Conservation (phyloP, 352 stramenopile species). For the Globisporangium rhizosaccharum region DNA sequence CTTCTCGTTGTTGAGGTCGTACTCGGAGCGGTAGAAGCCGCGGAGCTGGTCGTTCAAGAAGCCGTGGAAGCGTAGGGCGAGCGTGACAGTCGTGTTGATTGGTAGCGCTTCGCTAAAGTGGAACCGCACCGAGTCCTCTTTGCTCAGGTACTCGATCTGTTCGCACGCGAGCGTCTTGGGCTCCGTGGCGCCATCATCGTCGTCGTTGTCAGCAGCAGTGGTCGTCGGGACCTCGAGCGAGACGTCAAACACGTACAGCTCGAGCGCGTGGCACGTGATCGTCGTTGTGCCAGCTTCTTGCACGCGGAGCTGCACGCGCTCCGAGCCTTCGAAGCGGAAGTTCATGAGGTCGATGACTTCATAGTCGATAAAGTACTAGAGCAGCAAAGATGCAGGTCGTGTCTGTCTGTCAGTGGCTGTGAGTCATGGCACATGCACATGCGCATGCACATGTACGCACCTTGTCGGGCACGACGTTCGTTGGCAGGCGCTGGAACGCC, state of each 20-base stretch:
- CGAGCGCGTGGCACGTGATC: conserved; percentile 93
- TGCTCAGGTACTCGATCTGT: conserved; percentile 40
- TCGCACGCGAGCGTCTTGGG: conserved; percentile 27
- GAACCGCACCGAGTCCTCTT: conserved; percentile 60
- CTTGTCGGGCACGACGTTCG: conserved; percentile 50
- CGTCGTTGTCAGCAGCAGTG: conserved; percentile 12
- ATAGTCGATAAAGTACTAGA: conserved; percentile 69
- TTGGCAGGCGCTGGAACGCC: conserved; percentile 50
- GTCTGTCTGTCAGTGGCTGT: background rate
- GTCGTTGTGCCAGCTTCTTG: conserved; percentile 42
- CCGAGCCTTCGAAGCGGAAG: conserved; percentile 69
- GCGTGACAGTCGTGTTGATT: conserved; percentile 24
- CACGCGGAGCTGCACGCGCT: conserved; percentile 51
- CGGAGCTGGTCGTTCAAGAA: conserved; percentile 91
- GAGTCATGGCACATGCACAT: background rate
- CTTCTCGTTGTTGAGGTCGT: conserved; percentile 88
- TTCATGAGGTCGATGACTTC: conserved; percentile 72
- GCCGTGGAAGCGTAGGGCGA: conserved; percentile 57
- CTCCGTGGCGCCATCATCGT: background rate
- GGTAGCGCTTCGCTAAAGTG: conserved; percentile 41
- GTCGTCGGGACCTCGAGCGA: conserved; percentile 35
- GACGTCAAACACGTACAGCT: conserved; percentile 86
- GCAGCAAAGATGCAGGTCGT: no score
- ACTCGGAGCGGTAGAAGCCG: conserved; percentile 95
- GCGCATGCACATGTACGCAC: conserved; percentile 14